Percentiles rank a stretch among this genome's conserved stretches.
Conservation (phyloP, 2,329 filamentous ascomycete species). For the Colletotrichum abscissum region DNA sequence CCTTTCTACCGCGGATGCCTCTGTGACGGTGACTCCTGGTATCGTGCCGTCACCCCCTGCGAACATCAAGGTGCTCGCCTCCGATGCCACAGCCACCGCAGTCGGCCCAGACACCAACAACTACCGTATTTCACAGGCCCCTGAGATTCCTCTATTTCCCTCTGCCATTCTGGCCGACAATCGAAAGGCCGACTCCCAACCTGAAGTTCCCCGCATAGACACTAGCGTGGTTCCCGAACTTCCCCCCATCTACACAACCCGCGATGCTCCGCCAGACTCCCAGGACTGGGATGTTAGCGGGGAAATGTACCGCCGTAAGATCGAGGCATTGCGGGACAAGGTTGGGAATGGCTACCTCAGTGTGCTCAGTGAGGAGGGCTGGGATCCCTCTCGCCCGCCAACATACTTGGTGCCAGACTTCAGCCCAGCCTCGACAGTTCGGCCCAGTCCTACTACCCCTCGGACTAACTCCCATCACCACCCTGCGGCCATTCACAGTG, state of each 20-base stretch:
- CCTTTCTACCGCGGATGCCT: conserved; percentile 64
- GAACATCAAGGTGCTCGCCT: conserved; percentile 27
- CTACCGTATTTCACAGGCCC: conserved; percentile 57
- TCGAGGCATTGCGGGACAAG: conserved; percentile 86
- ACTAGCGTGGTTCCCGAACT: conserved; percentile 49
- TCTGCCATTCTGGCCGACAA: conserved; percentile 46
- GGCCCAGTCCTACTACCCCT: conserved; percentile 48
- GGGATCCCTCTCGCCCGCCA: conserved; percentile 58
- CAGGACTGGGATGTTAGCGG: conserved; percentile 75
- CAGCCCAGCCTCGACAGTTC: conserved; percentile 48
- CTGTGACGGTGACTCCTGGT: conserved; percentile 21
- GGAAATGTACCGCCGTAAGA: conserved; percentile 86
- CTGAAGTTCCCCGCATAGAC: conserved; percentile 52
- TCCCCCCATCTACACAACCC: conserved; percentile 45
- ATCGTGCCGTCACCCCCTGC: background rate
- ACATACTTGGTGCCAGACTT: conserved; percentile 54
- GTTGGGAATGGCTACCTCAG: conserved; percentile 90
- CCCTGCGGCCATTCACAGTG: conserved; percentile 62
- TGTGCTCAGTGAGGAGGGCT: conserved; percentile 82
- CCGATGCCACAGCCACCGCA: conserved; percentile 19
- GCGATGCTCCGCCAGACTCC: conserved; percentile 45
- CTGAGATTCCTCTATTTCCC: conserved; percentile 49
- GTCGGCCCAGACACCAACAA: conserved; percentile 43
- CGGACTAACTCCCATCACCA: conserved; percentile 47
- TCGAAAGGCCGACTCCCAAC: conserved; percentile 44